A percentile compares a stretch with the other conserved stretches of the same genome.
These are phyloP conservation scores for Cymodocea nodosa DNA, from an alignment of 116 monocot species.

Conservation along the genomic window DNA sequence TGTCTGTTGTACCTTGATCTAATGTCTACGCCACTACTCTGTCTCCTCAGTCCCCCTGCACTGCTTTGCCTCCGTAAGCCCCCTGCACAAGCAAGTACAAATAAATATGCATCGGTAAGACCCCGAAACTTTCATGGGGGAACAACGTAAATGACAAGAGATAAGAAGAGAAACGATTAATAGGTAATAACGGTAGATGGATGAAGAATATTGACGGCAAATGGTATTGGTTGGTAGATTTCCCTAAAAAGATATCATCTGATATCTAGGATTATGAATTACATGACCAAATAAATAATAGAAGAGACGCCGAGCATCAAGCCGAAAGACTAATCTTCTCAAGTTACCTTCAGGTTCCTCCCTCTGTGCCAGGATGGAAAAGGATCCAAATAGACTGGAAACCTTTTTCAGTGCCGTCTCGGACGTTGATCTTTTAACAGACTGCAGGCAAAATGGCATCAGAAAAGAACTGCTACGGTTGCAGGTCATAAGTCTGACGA, in stretches of 20 bases:
- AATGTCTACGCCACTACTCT: constrained; percentile 52
- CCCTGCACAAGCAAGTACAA: not conserved
- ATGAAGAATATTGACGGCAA: too few relatives aligned
- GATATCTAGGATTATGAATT: too few relatives aligned
- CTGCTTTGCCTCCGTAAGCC: not conserved
- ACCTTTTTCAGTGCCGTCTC: constrained; percentile 72
- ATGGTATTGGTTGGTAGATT: too few relatives aligned
- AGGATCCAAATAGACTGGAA: constrained; percentile 74
- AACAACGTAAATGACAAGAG: too few relatives aligned
- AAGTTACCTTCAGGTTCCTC: constrained; percentile 62
- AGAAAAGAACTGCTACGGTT: too few relatives aligned
- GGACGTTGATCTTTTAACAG: constrained; percentile 52
- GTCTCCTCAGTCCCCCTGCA: constrained; percentile 48
- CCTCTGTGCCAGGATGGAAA: constrained; percentile 47
- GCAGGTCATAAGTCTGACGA: too few relatives aligned
- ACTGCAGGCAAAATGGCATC: constrained; percentile 17
- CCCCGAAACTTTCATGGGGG: not conserved
- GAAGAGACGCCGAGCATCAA: too few relatives aligned
- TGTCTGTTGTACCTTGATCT: constrained; percentile 34
- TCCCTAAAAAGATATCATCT: too few relatives aligned
- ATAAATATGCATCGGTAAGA: not conserved
- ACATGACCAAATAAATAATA: not conserved
- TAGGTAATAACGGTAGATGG: too few relatives aligned
- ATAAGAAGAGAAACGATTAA: too few relatives aligned
- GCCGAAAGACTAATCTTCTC: not conserved